Evolutionary conservation across 1,139 yeast genomes (phyloP), one percentile per base, ranked within the genome.

Genomic region (Candida sp.): DNA sequence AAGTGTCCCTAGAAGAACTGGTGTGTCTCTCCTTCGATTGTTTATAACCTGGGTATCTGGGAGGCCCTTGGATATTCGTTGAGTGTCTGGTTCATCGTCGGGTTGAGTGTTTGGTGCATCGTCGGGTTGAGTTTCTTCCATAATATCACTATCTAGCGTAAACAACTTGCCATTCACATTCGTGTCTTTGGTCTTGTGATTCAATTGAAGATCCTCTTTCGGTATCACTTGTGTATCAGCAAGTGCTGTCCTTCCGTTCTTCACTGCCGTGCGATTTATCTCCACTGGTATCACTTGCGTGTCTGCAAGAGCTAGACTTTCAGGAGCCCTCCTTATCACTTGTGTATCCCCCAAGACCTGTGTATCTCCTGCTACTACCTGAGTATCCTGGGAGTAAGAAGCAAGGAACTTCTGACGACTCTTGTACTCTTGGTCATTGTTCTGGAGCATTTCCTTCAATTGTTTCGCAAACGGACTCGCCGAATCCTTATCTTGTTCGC

Each of bases 1-100:
- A 7, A 40, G 25, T 2, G 43, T n/a, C 7, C 25, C 5, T 27
- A 31, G 17, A 5, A 30, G n/a, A 5, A 31, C 12, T 8, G 7
- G 30, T 17, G 17, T 17, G 17, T 17, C 17, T 17, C 17, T 17
- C 17, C 17, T 17, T 2, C 17, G 2, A 7, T 44, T 42, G 17
- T 30, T n/a, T 8, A 49, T 47, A 9, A 47, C 38, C 46, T 53
- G 54, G 23, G 56, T 53, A 8, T 53, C 54, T 3, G 44, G 39
- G 6, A 42, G 44, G 12, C 7, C 12, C 11, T 47, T 37, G 11
- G 34, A 34, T 6, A 33, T 39, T 22, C 34, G 52, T 33, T 49
- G 47, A 28, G 47, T 49, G n/a, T 43, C 52, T 33, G 22, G n/a
- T n/a, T n/a, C n/a, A n/a, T n/a, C n/a, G n/a, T n/a, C n/a, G n/a